Evolutionary conservation across 495 filamentous ascomycete genomes (phyloP).

Genomic region (Lasiosphaeria ovina): DNA sequence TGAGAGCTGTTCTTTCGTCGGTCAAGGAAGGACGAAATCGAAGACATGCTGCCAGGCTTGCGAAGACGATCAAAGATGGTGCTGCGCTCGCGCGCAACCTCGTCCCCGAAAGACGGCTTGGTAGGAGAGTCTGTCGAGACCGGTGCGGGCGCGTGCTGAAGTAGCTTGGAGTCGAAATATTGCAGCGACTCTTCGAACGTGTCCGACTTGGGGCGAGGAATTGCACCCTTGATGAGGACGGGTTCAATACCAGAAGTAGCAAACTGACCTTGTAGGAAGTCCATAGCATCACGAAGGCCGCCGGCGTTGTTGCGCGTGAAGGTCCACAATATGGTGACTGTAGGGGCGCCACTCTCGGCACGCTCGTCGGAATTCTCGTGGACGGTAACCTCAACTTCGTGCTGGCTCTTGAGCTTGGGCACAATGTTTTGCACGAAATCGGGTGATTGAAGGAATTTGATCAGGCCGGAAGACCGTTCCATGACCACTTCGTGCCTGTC

Average conservation of each 20-base stretch:
- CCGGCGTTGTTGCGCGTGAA: conserved; percentile 98
- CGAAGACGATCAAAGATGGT: conserved; percentile 81
- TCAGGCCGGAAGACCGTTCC: conserved; percentile 67
- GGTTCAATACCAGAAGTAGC: conserved; percentile 81
- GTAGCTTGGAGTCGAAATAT: conserved; percentile 92
- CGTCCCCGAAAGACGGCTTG: conserved; percentile 70
- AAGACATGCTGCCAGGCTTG: conserved; percentile 90
- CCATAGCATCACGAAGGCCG: conserved; percentile 91
- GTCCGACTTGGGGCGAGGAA: conserved; percentile 95
- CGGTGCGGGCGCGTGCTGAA: conserved; percentile 82
- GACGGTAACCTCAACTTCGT: conserved; percentile 81
- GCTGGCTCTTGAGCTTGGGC: conserved; percentile 82
- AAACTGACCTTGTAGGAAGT: conserved; percentile 82
- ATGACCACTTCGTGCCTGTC: conserved; percentile 90
- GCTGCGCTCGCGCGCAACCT: conserved; percentile 69
- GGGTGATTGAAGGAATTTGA: conserved; percentile 71
- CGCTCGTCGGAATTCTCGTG: conserved; percentile 54
- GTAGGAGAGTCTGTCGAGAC: conserved; percentile 83
- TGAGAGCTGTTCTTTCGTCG: conserved; percentile 88
- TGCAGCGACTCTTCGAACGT: conserved; percentile 95
- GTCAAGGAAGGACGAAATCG: conserved; percentile 87
- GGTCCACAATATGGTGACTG: conserved; percentile 53
- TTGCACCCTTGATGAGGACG: conserved; percentile 83
- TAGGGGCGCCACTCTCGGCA: conserved; percentile 52
- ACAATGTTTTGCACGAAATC: conserved; percentile 76